phyloP scores from a whole-genome alignment of 2,329 filamentous ascomycete genomes.

The Penicillium polonicum region DNA sequence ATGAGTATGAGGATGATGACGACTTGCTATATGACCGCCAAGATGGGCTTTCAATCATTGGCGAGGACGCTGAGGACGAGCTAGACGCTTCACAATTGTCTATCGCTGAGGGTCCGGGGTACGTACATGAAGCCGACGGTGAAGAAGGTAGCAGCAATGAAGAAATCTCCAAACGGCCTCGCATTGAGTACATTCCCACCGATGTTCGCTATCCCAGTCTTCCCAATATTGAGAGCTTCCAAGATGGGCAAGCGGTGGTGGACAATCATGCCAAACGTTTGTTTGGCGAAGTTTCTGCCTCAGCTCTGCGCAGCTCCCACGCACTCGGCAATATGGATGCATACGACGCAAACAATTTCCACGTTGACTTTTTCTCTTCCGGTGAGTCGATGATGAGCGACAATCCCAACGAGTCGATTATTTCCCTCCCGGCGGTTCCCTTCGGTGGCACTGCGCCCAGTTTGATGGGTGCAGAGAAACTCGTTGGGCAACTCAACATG shows the following conservation, averaged over 20 bases:
- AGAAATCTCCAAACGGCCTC: conserved; percentile 38
- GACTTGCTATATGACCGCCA: conserved; percentile 51
- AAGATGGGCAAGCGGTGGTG: conserved; percentile 26
- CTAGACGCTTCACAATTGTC: conserved; percentile 63
- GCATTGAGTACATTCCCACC: conserved; percentile 31
- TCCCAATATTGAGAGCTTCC: conserved; percentile 40
- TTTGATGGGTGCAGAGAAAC: conserved; percentile 49
- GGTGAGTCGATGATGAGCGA: conserved; percentile 43
- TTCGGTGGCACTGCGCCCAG: conserved; percentile 45
- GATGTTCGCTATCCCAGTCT: conserved; percentile 46
- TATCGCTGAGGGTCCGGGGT: conserved; percentile 50
- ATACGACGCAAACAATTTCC: conserved; percentile 35
- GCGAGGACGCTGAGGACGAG: conserved; percentile 42
- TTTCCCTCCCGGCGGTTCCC: conserved; percentile 38
- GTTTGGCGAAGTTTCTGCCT: conserved; percentile 62
- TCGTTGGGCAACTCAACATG: conserved; percentile 50
- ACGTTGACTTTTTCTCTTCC: conserved; percentile 41
- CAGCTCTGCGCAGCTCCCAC: conserved; percentile 55
- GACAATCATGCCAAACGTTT: conserved; percentile 46
- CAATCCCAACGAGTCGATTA: conserved; percentile 38
- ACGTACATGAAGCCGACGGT: conserved; percentile 29
- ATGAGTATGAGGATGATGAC: conserved; percentile 63
- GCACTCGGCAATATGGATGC: conserved; percentile 40
- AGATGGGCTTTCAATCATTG: conserved; percentile 36
- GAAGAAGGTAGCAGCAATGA: conserved; percentile 37